Conservation (phyloP, 2,329 filamentous ascomycete genomes). For the Penicillium sp. region DNA sequence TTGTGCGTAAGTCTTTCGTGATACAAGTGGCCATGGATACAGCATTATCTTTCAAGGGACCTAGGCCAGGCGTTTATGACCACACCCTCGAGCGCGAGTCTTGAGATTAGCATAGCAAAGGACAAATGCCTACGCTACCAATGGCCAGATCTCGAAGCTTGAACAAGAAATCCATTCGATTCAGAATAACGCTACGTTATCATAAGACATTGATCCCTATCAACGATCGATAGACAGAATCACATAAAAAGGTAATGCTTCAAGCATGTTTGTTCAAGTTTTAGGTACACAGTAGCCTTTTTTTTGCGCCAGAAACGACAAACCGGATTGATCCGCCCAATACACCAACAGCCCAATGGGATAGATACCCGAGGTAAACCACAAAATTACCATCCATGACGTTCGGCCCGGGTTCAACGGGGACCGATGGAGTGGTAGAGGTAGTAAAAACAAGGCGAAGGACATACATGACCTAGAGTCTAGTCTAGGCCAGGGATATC, state of each 20-base stretch:
- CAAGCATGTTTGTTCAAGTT: conserved; percentile 16
- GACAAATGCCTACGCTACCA: too few species aligned
- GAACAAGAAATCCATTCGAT: neutral
- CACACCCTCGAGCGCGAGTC: too few species aligned
- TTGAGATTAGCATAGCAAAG: too few species aligned
- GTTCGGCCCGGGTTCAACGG: conserved; percentile 5
- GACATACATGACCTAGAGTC: neutral
- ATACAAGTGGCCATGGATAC: too few species aligned
- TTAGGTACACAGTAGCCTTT: conserved; percentile 6
- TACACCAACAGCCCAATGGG: conserved; percentile 16
- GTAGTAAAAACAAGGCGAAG: conserved; percentile 10
- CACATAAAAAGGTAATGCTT: conserved; percentile 4
- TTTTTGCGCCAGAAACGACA: conserved; percentile 13
- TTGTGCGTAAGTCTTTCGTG: too few species aligned
- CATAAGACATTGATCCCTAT: conserved; percentile 1
- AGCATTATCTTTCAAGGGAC: too few species aligned
- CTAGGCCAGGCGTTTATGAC: too few species aligned
- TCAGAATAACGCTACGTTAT: conserved; percentile 5
- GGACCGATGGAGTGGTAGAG: neutral
- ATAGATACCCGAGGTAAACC: neutral
- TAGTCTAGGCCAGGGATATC: conserved; percentile 1
- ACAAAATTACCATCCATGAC: conserved; percentile 10
- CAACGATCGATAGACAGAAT: neutral
- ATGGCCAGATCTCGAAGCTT: neutral
- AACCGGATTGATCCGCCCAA: conserved; percentile 7